Base-by-base conservation (phyloP, 306 rosid species). In the Vigna radiata region DNA sequence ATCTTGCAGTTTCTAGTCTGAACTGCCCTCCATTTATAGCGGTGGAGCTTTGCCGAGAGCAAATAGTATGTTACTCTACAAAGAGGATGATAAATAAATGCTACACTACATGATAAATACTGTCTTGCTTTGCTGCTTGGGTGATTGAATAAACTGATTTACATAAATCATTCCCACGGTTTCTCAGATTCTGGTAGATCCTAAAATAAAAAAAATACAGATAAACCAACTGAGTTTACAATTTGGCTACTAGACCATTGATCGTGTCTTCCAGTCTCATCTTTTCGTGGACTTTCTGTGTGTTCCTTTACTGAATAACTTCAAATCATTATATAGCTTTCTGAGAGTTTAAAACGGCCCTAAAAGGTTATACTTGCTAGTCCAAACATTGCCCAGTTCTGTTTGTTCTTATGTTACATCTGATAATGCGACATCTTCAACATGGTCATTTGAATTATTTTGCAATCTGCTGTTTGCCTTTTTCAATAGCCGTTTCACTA, bases 1-100 rank as follows among this genome's bases (percentile, higher is more conserved):
- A 56, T 82, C 85, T 78, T 67, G 92, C 90, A 66, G 85, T 88
- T 66, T 85, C 98, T 68, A 83, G 87, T 77, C 64, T 86, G 68
- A 89, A 91, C 77, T 81, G 87, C 84, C 97, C 98, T 25, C 93
- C 91, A 37, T 93, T 91, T 85, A 10, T 91, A 68, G 95, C 93
- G 19, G 88, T 87, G 21, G 93, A 93, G 88, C 91, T 84, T 78
- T 93, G 98, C 88, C 93, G 98, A 50, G 98, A 91, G 78, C 95
- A 68, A 80, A 46, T 86, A 87, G 98, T 81, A 81, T 1, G 68
- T 41, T 27, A 46, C 4, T 89, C 81, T 63, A 86, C 47, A 15
- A 29, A n/a, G 33, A 29, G 33, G 70, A 41, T 47, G 62, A 59
- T 18, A 48, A 68, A 41, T 52, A 43, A 68, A 47, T 73, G 73